Base-by-base conservation (phyloP, 129 eudicot genomes). In the Saussurea involucrata region DNA sequence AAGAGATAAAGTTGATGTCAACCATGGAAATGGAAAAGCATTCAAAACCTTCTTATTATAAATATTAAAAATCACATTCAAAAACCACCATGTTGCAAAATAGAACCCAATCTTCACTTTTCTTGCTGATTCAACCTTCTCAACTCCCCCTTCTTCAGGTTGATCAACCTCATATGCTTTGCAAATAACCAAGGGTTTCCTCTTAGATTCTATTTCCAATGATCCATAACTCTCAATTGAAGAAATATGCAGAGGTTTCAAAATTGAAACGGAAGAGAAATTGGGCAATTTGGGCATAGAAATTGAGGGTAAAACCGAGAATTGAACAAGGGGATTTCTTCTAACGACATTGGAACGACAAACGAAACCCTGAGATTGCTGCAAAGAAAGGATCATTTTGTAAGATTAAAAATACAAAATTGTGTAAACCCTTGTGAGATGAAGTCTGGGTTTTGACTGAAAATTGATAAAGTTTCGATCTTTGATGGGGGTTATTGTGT, bases 21-120 rank as follows among this genome's bases (percentile, higher is more conserved):
- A 74, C 95, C 95, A 89, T 24, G 95, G 95, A 82, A 78, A 89
- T 3, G 95, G 91, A 75, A 86, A 89, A 73, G 91, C 95, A 82
- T 89, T 89, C 80, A 89, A 71, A 17, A 89, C 95, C 66, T 89
- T 89, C 76, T 89, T 89, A 80, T 89, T 89, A 63, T 89, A 89
- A 22, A 86, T 86, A 80, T 89, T 89, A 78, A 89, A 87, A 11
- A 89, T 81, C 74, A 89, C 95, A 80, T 87, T 89, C 81, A 89
- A 82, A 74, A 83, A 87, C 91, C 95, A 89, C 95, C 91, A 89
- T 27, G 89, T 84, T 15, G 91, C 91, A 75, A 89, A 87, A 63
- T 84, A 89, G 10, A 89, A 34, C 3, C 95, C 95, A 33, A 89
- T 89, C 80, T 89, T 89, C 76, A 80, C 84, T 79, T 78, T 89